Base-by-base conservation (phyloP, 192 early-diverging fungal species). In the Linnemannia schmuckeri region DNA sequence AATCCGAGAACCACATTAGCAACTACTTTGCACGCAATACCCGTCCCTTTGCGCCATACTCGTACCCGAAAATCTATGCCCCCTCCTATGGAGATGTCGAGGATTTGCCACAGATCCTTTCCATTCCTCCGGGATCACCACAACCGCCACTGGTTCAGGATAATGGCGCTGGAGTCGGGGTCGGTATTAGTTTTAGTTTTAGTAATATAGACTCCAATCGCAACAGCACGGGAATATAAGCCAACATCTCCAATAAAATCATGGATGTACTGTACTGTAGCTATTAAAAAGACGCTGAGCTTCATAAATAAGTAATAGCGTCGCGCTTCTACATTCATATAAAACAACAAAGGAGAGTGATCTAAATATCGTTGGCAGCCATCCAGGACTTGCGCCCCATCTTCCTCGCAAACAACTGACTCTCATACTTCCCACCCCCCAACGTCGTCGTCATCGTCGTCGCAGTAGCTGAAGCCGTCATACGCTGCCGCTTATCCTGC, bases 301-400 rank as follows among this genome's bases (percentile, higher is more conserved):
- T 13, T 18, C 49, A 18, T 52, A 18, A 52, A 20, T 52, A 52
- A 52, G 17, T 52, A 52, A 52, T 52, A 52, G 49, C 18, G 17
- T 20, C 49, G 49, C 49, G 49, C 49, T 20, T 20, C 18, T 52
- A 18, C 20, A 52, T 5, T 5, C 4, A 52, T 5, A 18, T 2
- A 52, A 49, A 1, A 18, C 15, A 49, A 49, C 47, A 49, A 63
- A 33, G 61, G 61, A 12, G 13, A 6, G 13, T n/a, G 8, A 27
- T 81, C 22, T 69, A 82, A 24, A 82, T 35, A 47, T 82, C 81
- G 55, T 82, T 82, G 4, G 81, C 81, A 41, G 76, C 81, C 5
- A 82, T 35, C 81, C 81, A 82, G 9, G 81, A 82, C 55, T 76
- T 82, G 47, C 81, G 74, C 10, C 81, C 81, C 81, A 82, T 82